Percentiles rank a stretch among this genome's conserved stretches.
These are phyloP conservation scores for Saururus chinensis DNA, from an alignment of 164 flowering plant species.

Conservation along the genomic window DNA sequence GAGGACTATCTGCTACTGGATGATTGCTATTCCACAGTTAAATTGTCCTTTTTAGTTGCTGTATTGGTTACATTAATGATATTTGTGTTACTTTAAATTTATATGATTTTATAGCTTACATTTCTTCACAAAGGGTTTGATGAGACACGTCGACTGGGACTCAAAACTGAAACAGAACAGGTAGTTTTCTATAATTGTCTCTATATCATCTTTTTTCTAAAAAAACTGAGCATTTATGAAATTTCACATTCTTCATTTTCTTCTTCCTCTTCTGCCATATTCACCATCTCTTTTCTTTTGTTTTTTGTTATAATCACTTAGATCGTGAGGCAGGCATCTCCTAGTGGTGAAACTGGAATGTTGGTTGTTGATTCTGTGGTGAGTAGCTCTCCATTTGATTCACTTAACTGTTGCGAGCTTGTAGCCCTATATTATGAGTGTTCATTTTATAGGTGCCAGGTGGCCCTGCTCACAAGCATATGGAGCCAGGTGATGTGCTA, in stretches of 20 bases:
- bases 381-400: slow-evolving; percentile 14
- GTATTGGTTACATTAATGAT: too few species aligned
- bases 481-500: slow-evolving; percentile 96
- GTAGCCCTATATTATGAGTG: not conserved
- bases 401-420: not conserved
- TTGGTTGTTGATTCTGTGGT: slow-evolving; percentile 96
- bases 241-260: not conserved
- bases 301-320: slow-evolving; percentile 16
- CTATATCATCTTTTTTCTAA: not conserved
- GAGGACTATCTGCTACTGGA: not conserved
- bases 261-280: not conserved
- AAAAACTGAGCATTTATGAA: too few species aligned
- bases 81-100: not conserved
- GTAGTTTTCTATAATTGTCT: slow-evolving; percentile 14
- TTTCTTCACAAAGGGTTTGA: slow-evolving; percentile 94
- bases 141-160: slow-evolving; percentile 93
- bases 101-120: slow-evolving; percentile 35
- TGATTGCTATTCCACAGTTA: not conserved
- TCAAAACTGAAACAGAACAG: slow-evolving; percentile 80
- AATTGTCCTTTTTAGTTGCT: not conserved
- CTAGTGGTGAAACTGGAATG: slow-evolving; percentile 86
- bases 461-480: slow-evolving; percentile 78
- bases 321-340: slow-evolving; percentile 87
- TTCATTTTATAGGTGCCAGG: slow-evolving; percentile 70
- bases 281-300: not conserved